Base-by-base conservation (phyloP, 2,329 filamentous ascomycete genomes). In the Neonectria punicea region DNA sequence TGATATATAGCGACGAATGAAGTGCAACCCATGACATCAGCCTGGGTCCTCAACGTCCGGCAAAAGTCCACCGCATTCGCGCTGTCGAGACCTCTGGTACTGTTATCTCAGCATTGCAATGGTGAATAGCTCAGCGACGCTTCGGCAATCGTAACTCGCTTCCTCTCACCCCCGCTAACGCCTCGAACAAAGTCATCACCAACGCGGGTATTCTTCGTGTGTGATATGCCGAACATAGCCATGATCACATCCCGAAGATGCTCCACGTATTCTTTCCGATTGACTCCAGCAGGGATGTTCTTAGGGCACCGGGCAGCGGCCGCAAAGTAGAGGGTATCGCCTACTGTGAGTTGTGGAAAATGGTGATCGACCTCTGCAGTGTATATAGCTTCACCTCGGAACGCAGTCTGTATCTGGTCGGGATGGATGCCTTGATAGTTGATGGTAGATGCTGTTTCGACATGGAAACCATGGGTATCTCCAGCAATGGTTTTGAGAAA, bases 351-450 rank as follows among this genome's bases (percentile, higher is more conserved):
- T 79, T 89, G 86, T 11, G 91, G 90, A 73, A 93, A 93, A 78
- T 93, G 90, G 5, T 90, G 89, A 75, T 94, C 92, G 41, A 92
- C 90, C 78, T 94, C 92, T 62, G 91, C 91, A 0, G 90, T 93
- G 80, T 94, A 94, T 75, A 94, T 93, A 62, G 90, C 91, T 79
- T 94, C 92, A 64, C 92, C 92, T 28, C 90, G 88, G 28, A 50
- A 50, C 10, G 22, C 46, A 6, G 13, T 16, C 5, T 32, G 14
- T 13, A 50, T 50, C 28, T 50, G 22, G 5, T 28, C 16, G 14
- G 46, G 46, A 7, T 22, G 22, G 30, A 50, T 50, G 2, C 46
- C 46, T 22, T 50, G 46, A 11, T 50, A 50, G 46, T 50, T 50
- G 46, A 50, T 32, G 13, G 22, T 50, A 3, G 46, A 11, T n/a